Percentiles rank a stretch among this genome's conserved stretches.
These are phyloP conservation scores for Mortierella hygrophila DNA, from an alignment of 192 early-diverging fungal species.

Conservation along the genomic window DNA sequence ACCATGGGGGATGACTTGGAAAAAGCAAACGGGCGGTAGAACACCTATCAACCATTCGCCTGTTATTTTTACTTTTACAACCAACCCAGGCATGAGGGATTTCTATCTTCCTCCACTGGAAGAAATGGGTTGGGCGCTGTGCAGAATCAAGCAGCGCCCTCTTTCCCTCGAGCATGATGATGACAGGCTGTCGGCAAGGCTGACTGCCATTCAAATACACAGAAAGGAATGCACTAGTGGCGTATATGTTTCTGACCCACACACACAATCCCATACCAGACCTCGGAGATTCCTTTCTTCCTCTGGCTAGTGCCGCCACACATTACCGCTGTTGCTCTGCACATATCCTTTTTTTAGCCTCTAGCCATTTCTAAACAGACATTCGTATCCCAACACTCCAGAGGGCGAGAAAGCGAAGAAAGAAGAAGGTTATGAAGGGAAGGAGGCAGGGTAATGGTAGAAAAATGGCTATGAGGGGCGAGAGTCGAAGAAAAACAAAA, in stretches of 20 bases:
- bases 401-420: too few relatives aligned
- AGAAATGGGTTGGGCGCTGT: not conserved
- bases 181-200: not conserved
- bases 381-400: too few relatives aligned
- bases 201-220: not conserved
- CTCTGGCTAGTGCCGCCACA: not conserved
- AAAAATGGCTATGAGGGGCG: not conserved
- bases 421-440: not conserved
- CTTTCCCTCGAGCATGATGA: not conserved
- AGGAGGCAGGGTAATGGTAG: not conserved
- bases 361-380: not conserved
- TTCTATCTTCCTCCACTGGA: not conserved
- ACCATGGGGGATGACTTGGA: too few relatives aligned
- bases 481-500: not conserved
- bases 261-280: not conserved
- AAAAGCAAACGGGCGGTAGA: not conserved
- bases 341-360: not conserved
- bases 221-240: not conserved
- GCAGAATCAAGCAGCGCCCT: not conserved
- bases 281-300: slow-evolving; percentile 5
- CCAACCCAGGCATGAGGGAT: not conserved
- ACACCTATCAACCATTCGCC: not conserved
- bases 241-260: not conserved
- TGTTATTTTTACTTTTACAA: slow-evolving; percentile 3
- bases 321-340: not conserved